A percentile compares a stretch with the other conserved stretches of the same genome.
Evolutionary conservation across 176 grass and related monocot species (phyloP).

Genomic region (Sorghum bicolor): Sorghum_bicolor_NCBIv3 NC_012872.2:69445501-69446000

Average conservation of each 20-base stretch:
- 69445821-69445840: no score
- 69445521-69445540: not conserved
- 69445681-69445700: not conserved
- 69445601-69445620: not conserved
- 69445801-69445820: no score
- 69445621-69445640: not conserved
- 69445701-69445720: no score
- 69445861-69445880: no score
- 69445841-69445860: not conserved
- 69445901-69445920: not conserved
- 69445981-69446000: no score
- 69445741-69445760: no score
- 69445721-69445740: no score
- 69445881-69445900: constrained; percentile 1
- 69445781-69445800: no score
- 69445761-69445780: no score
- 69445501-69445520: not conserved
- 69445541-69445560: not conserved
- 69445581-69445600: not conserved
- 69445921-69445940: not conserved
- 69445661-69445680: not conserved
- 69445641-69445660: no score
- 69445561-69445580: not conserved
- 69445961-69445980: not conserved
- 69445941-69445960: not conserved